Evolutionary conservation across 1,284 basidiomycete species (phyloP), one percentile per base, ranked within the genome.

Genomic region (Hemileia vastatrix): DNA sequence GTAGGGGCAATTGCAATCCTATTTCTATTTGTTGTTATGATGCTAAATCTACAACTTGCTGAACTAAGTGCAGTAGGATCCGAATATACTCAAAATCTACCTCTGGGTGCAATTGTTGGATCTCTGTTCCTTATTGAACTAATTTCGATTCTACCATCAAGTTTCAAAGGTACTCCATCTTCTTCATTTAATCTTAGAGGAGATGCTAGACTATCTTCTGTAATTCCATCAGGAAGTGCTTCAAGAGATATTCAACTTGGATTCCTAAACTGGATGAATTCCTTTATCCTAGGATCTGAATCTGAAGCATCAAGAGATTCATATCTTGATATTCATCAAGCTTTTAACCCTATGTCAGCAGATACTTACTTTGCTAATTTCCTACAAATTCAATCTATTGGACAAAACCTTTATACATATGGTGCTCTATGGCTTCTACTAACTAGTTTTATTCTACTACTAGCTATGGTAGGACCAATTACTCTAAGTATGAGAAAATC

Each of bases 1-100:
- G 69, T 76, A 44, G 75, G 75, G n/a, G n/a, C n/a, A n/a, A n/a
- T n/a, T n/a, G n/a, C n/a, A n/a, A n/a, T n/a, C n/a, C n/a, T n/a
- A n/a, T n/a, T n/a, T n/a, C n/a, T n/a, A n/a, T n/a, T n/a, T 57
- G 75, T 74, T 68, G 70, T 75, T 61, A 76, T 76, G 73, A 76
- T 76, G 73, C 71, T 76, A 52, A 76, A 76, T 64, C 69, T 76
- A 65, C 69, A 69, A 70, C 65, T 76, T 54, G 69, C 71, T 57
- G 72, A 77, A 70, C 70, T 75, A 64, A 71, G 67, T 66, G 67
- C 70, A 40, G 70, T 72, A 50, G 76, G 76, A 65, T 70, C 64
- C 65, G 74, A 76, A 65, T 76, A 76, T 67, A 76, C 75, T 65
- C 70, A 77, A 68, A 76, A 73, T 65, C 67, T 77, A 59, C 75